These are phyloP conservation scores for Taiwanofungus camphoratus DNA, from an alignment of 1,284 basidiomycete genomes.

Conservation along the genomic window DNA sequence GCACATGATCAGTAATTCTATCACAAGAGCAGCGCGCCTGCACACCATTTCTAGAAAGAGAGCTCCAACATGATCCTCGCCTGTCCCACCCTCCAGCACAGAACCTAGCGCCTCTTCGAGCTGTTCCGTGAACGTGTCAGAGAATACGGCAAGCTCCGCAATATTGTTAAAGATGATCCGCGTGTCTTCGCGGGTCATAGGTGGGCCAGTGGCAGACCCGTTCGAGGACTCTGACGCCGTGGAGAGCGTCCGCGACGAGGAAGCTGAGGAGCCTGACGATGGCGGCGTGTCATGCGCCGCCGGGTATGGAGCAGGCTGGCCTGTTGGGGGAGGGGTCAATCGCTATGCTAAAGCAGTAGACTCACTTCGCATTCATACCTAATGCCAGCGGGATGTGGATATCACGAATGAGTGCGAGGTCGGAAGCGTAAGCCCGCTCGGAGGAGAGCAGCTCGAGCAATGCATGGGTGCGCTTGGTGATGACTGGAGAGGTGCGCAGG, in stretches of 20 bases:
- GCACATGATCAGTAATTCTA: constrained; percentile 5
- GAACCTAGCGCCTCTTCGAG: constrained; percentile 54
- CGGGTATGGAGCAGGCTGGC: constrained; percentile 27
- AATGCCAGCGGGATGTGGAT: constrained; percentile 77
- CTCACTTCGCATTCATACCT: constrained; percentile 35
- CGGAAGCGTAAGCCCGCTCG: constrained; percentile 84
- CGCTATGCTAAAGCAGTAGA: constrained; percentile 2
- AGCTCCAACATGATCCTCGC: constrained; percentile 71
- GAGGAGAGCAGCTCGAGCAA: constrained; percentile 80
- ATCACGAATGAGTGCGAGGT: constrained; percentile 80
- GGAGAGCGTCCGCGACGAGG: constrained; percentile 48
- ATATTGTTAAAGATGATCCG: constrained; percentile 80
- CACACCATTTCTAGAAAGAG: constrained; percentile 72
- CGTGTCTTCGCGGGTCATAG: constrained; percentile 69
- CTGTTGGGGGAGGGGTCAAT: constrained; percentile 12
- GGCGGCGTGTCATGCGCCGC: constrained; percentile 27
- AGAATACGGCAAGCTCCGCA: constrained; percentile 65
- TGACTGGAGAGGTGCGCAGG: constrained; percentile 14
- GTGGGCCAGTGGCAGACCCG: constrained; percentile 37
- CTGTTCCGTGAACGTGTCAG: constrained; percentile 59
- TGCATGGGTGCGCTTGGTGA: constrained; percentile 77
- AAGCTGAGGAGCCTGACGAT: constrained; percentile 28
- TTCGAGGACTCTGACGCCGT: constrained; percentile 49
- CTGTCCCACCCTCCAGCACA: constrained; percentile 46
- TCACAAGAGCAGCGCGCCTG: constrained; percentile 6